These are phyloP conservation scores for Colletotrichum sp. DNA, from an alignment of 2,329 filamentous ascomycete genomes.

Conservation along the genomic window DNA sequence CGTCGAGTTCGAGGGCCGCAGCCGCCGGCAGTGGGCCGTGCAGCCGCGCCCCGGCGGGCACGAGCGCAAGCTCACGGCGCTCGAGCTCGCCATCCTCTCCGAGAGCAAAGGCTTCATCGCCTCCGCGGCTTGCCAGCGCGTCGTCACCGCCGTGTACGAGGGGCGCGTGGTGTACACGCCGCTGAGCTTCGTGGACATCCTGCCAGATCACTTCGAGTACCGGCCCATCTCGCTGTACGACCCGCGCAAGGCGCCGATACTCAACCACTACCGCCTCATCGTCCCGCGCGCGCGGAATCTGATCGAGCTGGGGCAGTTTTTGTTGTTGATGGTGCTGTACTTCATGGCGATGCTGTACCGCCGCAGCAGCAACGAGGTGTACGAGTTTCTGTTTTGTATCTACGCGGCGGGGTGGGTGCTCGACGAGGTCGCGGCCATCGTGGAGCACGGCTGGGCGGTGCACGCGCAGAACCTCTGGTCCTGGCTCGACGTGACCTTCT, in stretches of 20 bases:
- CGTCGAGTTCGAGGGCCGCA: too few species aligned
- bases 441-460: slow-evolving; percentile 70
- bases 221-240: slow-evolving; percentile 74
- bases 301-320: slow-evolving; percentile 69
- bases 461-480: slow-evolving; percentile 79
- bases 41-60: slow-evolving; percentile 39
- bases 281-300: slow-evolving; percentile 71
- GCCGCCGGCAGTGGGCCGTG: slow-evolving; percentile 45
- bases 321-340: slow-evolving; percentile 67
- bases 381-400: slow-evolving; percentile 66
- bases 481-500: slow-evolving; percentile 75
- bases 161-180: slow-evolving; percentile 75
- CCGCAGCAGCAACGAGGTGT: slow-evolving; percentile 49
- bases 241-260: slow-evolving; percentile 65
- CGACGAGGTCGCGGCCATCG: slow-evolving; percentile 68
- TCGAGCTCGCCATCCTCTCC: slow-evolving; percentile 75
- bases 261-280: slow-evolving; percentile 76
- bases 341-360: slow-evolving; percentile 67
- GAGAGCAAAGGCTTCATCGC: slow-evolving; percentile 73
- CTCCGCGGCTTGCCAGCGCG: slow-evolving; percentile 70
- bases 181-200: slow-evolving; percentile 72
- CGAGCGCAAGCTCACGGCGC: slow-evolving; percentile 66
- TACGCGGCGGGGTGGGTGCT: slow-evolving; percentile 73
- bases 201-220: slow-evolving; percentile 76
- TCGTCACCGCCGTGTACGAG: slow-evolving; percentile 73